Evolutionary conservation across 2,329 filamentous ascomycete species (phyloP), one percentile per base, ranked within the genome.

Genomic region (Colletotrichum sp.): DNA sequence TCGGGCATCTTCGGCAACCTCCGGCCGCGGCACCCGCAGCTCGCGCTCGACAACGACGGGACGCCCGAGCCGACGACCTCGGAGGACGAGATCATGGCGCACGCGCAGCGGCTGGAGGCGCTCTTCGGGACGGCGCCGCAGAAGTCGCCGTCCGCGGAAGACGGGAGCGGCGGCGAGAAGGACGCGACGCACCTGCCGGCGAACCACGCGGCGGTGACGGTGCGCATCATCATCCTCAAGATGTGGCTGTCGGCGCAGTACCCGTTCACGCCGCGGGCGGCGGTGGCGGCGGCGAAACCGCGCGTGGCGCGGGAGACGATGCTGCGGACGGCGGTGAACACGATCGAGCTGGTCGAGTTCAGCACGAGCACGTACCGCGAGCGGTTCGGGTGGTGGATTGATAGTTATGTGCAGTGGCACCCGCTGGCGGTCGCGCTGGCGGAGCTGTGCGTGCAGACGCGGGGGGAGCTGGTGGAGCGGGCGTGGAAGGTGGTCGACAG

Each of bases 331-430:
- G 87, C 89, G 6, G 80, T 89, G 21, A 86, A 87, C 18, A 84
- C 87, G 65, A 84, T 90, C 67, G 86, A 89, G 72, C 81, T 87
- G 21, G 81, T 81, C 55, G 82, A 84, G 24, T 79, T 80, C 30
- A 80, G 82, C 65, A 83, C 77, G 1, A 69, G 83, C n/a, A 81
- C 82, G 6, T 84, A 82, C 58, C 82, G 80, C 1, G 82, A 84
- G 15, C 81, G 84, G 5, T 90, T 86, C 80, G 80, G 81, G 24
- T 90, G 89, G 87, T 88, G 88, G 85, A 83, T 85, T n/a, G 80
- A 84, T 16, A 87, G 84, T 1, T 91, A 89, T 80, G 86, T 90
- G 16, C 89, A 90, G 74, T 91, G 90, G 90, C 89, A 91, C 77
- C 86, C 88, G 9, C 82, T 91, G 1, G 88, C 89, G 2, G 88